Base-by-base conservation (phyloP, 1,139 yeast genomes). In the Waltiozyma sp. region DNA sequence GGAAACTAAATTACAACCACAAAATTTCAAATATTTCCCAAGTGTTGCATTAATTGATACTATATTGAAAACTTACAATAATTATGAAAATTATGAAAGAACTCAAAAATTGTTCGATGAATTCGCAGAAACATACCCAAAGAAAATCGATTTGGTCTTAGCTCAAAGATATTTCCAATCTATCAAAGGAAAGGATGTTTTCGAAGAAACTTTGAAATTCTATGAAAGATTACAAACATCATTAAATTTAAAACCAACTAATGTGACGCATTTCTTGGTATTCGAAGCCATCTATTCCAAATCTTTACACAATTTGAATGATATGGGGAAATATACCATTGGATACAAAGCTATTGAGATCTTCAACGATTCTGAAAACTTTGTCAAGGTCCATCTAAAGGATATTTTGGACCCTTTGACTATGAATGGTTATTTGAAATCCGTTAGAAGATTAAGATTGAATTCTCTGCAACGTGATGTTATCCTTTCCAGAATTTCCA, bases 401-500 rank as follows among this genome's bases (percentile, higher is more conserved):
- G 31, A 44, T 3, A 38, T 43, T 19, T 23, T 41, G 9, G 46
- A 48, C 1, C 45, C 50, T 3, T 46, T 45, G 39, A 54, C 49
- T 36, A 21, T 50, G 7, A 41, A 41, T 21, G 56, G 57, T 1
- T 53, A 48, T 38, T 40, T 51, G 19, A 52, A 52, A 31, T 44
- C 56, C 2, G 28, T 52, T 14, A 52, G 53, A 45, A 47, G 53
- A 38, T 38, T 53, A 9, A 48, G 55, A 14, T 19, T 53, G 18
- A 41, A 47, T 4, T 45, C 38, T 9, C 44, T 40, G 13, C 52
- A 47, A 38, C 47, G 54, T 38, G 42, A 42, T 4, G 37, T 38
- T 2, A 49, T 50, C 1, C 24, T 53, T 21, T 19, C 41, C 19
- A 38, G 46, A 4, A 46, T 53, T 8, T 43, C 38, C 8, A 11